Evolutionary conservation across 2,329 filamentous ascomycete species (phyloP).

Genomic region (Diaporthe citrichinensis): DNA sequence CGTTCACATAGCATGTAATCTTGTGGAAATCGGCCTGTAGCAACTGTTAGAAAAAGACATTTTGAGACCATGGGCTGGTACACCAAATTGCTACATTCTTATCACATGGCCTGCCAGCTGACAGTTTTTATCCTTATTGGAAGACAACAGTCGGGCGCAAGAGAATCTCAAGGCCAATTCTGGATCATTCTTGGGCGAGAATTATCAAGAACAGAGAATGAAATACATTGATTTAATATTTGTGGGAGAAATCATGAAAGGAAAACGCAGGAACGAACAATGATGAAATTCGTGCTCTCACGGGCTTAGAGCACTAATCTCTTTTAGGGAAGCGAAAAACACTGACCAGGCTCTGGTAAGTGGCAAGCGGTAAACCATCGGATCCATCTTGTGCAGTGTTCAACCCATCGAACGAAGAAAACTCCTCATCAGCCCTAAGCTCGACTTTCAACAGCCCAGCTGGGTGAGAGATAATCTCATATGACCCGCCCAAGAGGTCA

Average conservation of each 20-base stretch:
- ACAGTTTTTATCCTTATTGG: too few species aligned
- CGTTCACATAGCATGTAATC: neutral
- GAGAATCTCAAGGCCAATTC: neutral
- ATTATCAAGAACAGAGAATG: neutral
- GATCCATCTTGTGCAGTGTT: neutral
- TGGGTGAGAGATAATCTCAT: neutral
- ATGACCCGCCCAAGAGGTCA: neutral
- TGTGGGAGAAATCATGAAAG: too few species aligned
- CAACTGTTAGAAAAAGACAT: neutral
- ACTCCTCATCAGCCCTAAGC: neutral
- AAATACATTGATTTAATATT: neutral
- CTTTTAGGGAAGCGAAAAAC: neutral
- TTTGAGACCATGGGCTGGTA: neutral
- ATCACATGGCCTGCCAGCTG: neutral
- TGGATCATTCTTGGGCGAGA: accelerated
- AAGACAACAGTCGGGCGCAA: too few species aligned
- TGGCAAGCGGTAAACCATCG: neutral
- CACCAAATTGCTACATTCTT: neutral
- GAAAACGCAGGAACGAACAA: neutral
- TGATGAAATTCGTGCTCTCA: neutral
- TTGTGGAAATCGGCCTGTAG: neutral
- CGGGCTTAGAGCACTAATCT: neutral
- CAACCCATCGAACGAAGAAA: neutral
- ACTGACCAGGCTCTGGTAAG: neutral
- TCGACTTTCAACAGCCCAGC: neutral